Evolutionary conservation across 306 rosid genomes (phyloP).

Genomic region (Ormosia semicastrata): DNA sequence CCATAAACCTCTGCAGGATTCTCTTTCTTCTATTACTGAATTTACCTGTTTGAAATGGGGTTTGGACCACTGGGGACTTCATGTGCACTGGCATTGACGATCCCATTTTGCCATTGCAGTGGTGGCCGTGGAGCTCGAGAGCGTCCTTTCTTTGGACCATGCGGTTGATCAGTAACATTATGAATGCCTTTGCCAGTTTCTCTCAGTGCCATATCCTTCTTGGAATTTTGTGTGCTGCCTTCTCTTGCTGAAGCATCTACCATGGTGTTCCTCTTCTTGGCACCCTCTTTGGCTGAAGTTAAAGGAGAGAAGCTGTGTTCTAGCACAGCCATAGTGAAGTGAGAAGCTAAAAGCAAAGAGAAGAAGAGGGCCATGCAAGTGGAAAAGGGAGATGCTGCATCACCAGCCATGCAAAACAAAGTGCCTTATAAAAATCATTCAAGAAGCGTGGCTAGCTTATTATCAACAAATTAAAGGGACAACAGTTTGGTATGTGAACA

Average conservation of each 20-base stretch:
- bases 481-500: neutral
- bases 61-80: conserved; percentile 93
- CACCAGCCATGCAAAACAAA: conserved; percentile 60
- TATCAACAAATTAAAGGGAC: neutral
- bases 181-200: neutral
- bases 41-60: conserved; percentile 78
- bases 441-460: neutral
- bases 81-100: conserved; percentile 56
- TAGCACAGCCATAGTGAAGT: conserved; percentile 41
- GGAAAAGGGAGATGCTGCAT: conserved; percentile 30
- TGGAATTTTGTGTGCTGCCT: conserved; percentile 23
- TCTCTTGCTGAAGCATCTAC: conserved; percentile 35
- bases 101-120: conserved; percentile 39
- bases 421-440: conserved; percentile 27
- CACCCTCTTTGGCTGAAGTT: conserved; percentile 11
- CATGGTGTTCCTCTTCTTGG: conserved; percentile 9
- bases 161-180: conserved; percentile 17
- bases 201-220: conserved; percentile 17
- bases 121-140: conserved; percentile 25
- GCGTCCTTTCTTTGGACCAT: conserved; percentile 28
- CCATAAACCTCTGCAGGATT: conserved; percentile 19
- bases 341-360: conserved; percentile 37
- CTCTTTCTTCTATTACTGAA: conserved; percentile 4
- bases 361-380: conserved; percentile 31
- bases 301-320: conserved; percentile 23